These are phyloP conservation scores for Saccharomyces eubayanus DNA, from an alignment of 805 yeast genomes.

Conservation along the genomic window DNA sequence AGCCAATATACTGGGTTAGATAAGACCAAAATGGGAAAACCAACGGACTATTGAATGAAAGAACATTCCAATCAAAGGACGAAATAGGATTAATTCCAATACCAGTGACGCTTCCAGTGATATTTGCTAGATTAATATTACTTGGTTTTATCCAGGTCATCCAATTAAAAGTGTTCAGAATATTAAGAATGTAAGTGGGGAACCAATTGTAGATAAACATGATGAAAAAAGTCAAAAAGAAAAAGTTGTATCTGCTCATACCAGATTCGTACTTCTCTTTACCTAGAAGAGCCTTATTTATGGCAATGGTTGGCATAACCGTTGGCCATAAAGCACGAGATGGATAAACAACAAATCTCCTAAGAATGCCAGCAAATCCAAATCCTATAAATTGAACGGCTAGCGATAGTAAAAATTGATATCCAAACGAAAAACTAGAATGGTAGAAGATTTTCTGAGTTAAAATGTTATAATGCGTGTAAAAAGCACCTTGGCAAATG, in stretches of 20 bases:
- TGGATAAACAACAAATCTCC: conserved; percentile 49
- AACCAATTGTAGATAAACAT: conserved; percentile 40
- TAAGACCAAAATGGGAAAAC: conserved; percentile 38
- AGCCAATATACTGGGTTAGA: conserved; percentile 30
- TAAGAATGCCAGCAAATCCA: conserved; percentile 57
- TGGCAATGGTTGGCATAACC: conserved; percentile 39
- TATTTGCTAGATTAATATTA: conserved; percentile 38
- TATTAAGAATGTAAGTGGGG: conserved; percentile 37
- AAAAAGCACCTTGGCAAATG: conserved; percentile 32
- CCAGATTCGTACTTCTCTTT: conserved; percentile 33
- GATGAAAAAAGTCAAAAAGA: conserved; percentile 24
- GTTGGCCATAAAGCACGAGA: conserved; percentile 48
- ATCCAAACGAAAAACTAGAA: conserved; percentile 36
- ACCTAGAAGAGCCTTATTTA: conserved; percentile 39
- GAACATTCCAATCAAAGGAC: conserved; percentile 46
- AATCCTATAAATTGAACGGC: conserved; percentile 58
- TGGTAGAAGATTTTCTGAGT: conserved; percentile 28
- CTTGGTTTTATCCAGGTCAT: conserved; percentile 49
- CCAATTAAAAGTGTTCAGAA: conserved; percentile 44
- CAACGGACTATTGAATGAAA: conserved; percentile 31
- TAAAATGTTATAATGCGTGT: conserved; percentile 34
- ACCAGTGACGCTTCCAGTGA: conserved; percentile 43
- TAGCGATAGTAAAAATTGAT: conserved; percentile 43
- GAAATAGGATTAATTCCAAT: conserved; percentile 48
- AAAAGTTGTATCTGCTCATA: conserved; percentile 31